Conservation (phyloP, 2,329 filamentous ascomycete genomes). For the Aureobasidium uvarum region DNA sequence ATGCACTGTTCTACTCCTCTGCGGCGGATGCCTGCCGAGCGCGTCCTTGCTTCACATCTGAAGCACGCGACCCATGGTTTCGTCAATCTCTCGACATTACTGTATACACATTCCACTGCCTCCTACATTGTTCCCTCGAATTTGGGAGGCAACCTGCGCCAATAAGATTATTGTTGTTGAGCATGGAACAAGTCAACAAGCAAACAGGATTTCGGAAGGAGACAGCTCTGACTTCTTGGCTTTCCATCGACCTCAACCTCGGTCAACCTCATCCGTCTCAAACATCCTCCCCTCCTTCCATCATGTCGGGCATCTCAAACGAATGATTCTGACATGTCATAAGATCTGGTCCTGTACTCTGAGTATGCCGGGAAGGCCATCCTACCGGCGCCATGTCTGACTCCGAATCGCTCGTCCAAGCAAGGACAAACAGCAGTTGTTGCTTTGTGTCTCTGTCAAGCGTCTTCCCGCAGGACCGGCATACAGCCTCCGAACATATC, state of each 20-base stretch:
- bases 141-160: neutral
- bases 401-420: slow-evolving; percentile 1
- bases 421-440: slow-evolving; percentile 19
- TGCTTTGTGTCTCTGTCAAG: slow-evolving; percentile 1
- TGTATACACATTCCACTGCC: slow-evolving; percentile 4
- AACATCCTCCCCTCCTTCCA: neutral
- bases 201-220: neutral
- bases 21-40: slow-evolving; percentile 14
- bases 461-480: slow-evolving; percentile 13
- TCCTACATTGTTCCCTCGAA: neutral
- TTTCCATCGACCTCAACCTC: neutral
- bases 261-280: neutral
- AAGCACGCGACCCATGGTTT: slow-evolving; percentile 8
- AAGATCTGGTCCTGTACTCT: neutral
- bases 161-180: slow-evolving; percentile 6
- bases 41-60: slow-evolving; percentile 22
- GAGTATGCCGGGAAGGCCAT: slow-evolving; percentile 8
- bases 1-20: slow-evolving; percentile 3
- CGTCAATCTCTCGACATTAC: slow-evolving; percentile 10
- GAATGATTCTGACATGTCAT: slow-evolving; percentile 4
- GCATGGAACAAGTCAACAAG: neutral
- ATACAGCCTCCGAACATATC: slow-evolving; percentile 2
- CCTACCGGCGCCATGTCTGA: slow-evolving; percentile 11
- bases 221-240: neutral
- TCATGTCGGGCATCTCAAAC: neutral